A percentile compares a stretch with the other conserved stretches of the same genome.
These are phyloP conservation scores for Schizophyllum commune DNA, from an alignment of 1,284 basidiomycete species.

Conservation along the genomic window DNA sequence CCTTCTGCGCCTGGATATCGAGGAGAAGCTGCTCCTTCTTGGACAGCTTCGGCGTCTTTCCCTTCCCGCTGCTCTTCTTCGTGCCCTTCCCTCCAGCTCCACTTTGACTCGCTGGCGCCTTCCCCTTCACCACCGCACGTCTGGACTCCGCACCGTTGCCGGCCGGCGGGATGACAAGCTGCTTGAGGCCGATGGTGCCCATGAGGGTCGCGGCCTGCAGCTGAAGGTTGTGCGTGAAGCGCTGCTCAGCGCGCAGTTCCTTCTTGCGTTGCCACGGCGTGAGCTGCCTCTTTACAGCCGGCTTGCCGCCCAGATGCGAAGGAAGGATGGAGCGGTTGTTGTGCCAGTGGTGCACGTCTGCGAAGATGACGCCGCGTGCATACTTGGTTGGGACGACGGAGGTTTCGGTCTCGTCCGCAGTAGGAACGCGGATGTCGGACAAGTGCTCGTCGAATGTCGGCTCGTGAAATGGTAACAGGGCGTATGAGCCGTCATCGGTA, in stretches of 20 bases:
- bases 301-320: slow-evolving; percentile 43
- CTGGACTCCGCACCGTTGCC: slow-evolving; percentile 10
- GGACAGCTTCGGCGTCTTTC: slow-evolving; percentile 23
- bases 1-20: slow-evolving; percentile 39
- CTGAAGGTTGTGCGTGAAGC: slow-evolving; percentile 48
- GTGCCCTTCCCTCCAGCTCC: neutral
- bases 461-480: slow-evolving; percentile 45
- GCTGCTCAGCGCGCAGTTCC: slow-evolving; percentile 38
- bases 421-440: slow-evolving; percentile 27
- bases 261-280: slow-evolving; percentile 29
- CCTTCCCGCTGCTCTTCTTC: slow-evolving; percentile 15
- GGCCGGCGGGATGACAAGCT: neutral
- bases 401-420: slow-evolving; percentile 13
- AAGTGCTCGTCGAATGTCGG: slow-evolving; percentile 42
- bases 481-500: slow-evolving; percentile 6
- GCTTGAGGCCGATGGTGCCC: slow-evolving; percentile 30
- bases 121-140: slow-evolving; percentile 6
- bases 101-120: slow-evolving; percentile 13
- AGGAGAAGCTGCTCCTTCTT: slow-evolving; percentile 35
- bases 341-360: slow-evolving; percentile 55
- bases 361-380: slow-evolving; percentile 30
- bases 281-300: slow-evolving; percentile 16
- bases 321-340: slow-evolving; percentile 44
- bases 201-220: slow-evolving; percentile 54
- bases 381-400: slow-evolving; percentile 28